Percentiles rank a stretch among this genome's conserved stretches.
Evolutionary conservation across 225 moss, liverwort and hornwort genomes (phyloP).

Genomic region (Physcomitrellopsis africana): DNA sequence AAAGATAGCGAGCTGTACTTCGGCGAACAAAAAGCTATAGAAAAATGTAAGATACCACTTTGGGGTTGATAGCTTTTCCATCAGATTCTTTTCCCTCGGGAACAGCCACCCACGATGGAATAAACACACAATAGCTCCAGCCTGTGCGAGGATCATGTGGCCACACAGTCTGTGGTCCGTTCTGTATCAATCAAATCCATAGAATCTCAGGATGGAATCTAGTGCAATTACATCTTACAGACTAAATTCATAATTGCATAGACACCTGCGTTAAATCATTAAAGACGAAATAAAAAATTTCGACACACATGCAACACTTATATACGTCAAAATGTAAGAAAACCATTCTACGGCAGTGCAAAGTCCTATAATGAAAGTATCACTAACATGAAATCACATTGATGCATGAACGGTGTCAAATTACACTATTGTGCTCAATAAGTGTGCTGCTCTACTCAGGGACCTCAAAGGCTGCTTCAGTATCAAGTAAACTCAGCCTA

Average conservation of each 20-base stretch:
- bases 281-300: constrained; percentile 8
- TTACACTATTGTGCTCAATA: constrained; percentile 7
- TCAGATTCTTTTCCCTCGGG: constrained; percentile 87
- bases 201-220: constrained; percentile 20
- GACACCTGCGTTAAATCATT: constrained; percentile 7
- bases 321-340: background rate
- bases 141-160: constrained; percentile 94
- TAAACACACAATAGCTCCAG: constrained; percentile 96
- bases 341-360: background rate
- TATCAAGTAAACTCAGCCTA: constrained; percentile 7
- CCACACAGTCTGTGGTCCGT: constrained; percentile 85
- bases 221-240: constrained; percentile 19
- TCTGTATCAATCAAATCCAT: constrained; percentile 58
- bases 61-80: constrained; percentile 77
- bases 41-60: constrained; percentile 65
- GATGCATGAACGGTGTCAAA: constrained; percentile 19
- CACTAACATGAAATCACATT: background rate
- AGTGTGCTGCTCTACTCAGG: constrained; percentile 11
- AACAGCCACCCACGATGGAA: constrained; percentile 82
- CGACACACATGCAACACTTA: background rate
- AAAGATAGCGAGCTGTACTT: constrained; percentile 16
- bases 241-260: background rate
- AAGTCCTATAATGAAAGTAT: background rate
- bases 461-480: constrained; percentile 1
- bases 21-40: constrained; percentile 25